A percentile compares a stretch with the other conserved stretches of the same genome.
Conservation (phyloP, 352 stramenopile genomes). For the Aphanomyces stellatus region DNA sequence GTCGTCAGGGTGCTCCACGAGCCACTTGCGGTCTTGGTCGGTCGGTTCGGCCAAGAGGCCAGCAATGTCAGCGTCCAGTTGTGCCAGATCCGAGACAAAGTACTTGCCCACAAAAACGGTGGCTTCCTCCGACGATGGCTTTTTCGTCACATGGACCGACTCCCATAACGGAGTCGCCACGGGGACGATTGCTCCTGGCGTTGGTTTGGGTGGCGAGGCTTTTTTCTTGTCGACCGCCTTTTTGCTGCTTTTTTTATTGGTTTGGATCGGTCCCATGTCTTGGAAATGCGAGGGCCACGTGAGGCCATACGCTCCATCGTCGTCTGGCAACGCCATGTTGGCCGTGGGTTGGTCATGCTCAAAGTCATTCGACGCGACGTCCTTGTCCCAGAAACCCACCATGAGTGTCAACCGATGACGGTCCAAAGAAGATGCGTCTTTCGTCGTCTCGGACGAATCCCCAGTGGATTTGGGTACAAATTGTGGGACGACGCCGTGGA, state of each 20-base stretch:
- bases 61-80: conserved; percentile 9
- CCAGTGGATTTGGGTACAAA: neutral
- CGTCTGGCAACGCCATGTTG: conserved; percentile 5
- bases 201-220: too few relatives aligned
- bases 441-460: neutral
- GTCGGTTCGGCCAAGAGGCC: conserved; percentile 3
- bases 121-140: neutral
- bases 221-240: neutral
- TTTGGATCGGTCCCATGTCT: too few relatives aligned
- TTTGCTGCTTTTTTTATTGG: neutral
- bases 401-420: conserved; percentile 10
- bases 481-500: conserved; percentile 4
- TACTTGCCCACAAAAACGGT: conserved; percentile 9
- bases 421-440: too few relatives aligned
- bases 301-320: too few relatives aligned
- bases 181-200: neutral
- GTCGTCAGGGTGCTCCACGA: neutral
- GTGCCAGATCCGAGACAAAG: neutral
- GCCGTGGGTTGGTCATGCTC: neutral
- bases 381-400: conserved; percentile 9
- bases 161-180: neutral
- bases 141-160: neutral
- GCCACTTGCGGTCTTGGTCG: neutral
- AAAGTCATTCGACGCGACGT: neutral
- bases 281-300: neutral